Conservation (phyloP, 192 early-diverging fungal species). For the Funneliformis geosporum region DNA sequence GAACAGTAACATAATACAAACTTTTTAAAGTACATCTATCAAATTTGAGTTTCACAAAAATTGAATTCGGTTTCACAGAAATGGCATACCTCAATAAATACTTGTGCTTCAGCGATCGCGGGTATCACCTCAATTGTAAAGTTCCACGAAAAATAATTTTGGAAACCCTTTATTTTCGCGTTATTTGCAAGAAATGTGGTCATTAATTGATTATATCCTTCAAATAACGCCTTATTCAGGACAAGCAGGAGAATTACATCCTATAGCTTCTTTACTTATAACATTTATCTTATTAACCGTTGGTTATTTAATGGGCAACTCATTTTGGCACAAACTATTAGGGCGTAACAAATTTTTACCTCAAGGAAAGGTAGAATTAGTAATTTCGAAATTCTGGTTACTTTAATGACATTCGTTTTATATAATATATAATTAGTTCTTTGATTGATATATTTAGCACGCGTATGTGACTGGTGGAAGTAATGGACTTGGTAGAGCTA, state of each 20-base stretch:
- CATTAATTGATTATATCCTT: constrained; percentile 38
- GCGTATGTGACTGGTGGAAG: constrained; percentile 77
- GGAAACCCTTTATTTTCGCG: no score
- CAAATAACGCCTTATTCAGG: constrained; percentile 30
- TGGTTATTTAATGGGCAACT: constrained; percentile 4
- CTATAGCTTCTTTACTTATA: constrained; percentile 36
- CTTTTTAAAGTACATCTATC: no score
- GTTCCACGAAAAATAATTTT: no score
- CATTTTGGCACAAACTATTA: neutral
- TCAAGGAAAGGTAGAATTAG: constrained; percentile 11
- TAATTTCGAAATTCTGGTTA: neutral
- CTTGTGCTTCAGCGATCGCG: no score
- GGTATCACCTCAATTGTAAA: no score
- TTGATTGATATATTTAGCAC: constrained; percentile 45
- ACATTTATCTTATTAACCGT: neutral
- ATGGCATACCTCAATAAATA: no score
- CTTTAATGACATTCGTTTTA: neutral
- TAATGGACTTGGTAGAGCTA: constrained; percentile 65
- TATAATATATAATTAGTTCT: neutral
- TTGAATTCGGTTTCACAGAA: no score
- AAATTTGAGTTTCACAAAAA: no score
- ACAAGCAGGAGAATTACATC: constrained; percentile 33
- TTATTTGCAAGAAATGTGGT: no score
- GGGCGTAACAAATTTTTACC: constrained; percentile 13
- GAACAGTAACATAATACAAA: no score